Base-by-base conservation (phyloP, 306 rosid genomes). In the Trifolium dubium region DNA sequence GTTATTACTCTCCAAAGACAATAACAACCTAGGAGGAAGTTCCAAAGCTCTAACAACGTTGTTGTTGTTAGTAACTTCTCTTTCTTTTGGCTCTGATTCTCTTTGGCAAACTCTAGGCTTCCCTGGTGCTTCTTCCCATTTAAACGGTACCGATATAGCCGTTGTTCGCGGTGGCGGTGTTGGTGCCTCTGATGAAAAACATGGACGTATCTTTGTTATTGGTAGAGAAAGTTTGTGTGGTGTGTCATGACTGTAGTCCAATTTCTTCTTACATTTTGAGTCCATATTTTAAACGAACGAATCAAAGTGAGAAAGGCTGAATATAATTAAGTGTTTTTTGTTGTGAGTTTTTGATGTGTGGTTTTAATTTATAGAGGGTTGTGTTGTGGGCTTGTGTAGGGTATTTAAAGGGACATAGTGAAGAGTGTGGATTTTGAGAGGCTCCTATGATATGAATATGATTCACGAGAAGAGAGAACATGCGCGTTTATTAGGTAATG, bases 41-140 rank as follows among this genome's bases (percentile, higher is more conserved):
- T 88, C 92, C 87, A 93, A 75, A n/a, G 98, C 66, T 76, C 85
- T 83, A 0, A 49, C 86, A 10, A 19, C 83, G 13, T 10, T 2
- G 10, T 14, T 4, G 40, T 35, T 35, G 40, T 37, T 37, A 37
- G 8, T 9, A 10, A 23, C 69, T 0, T 37, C 32, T 39, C 13
- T 64, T 17, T 64, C 69, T 39, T 3, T 68, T 12, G 81, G 80
- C 66, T 86, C 69, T 15, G 78, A 32, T 32, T 74, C 54, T 17
- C 29, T 53, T 40, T 64, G 53, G 40, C 74, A 50, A 28, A 67
- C 71, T 51, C 89, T 70, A 1, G 97, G 96, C 85, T 86, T 93
- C 5, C 98, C 98, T 7, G 98, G 98, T 8, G 86, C 97, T 76
- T 86, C 98, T 81, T 93, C 98, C 98, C 98, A 93, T 55, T 80